Conservation (phyloP, 139 green algal species). For the Tetradesmus lagerheimii region DNA sequence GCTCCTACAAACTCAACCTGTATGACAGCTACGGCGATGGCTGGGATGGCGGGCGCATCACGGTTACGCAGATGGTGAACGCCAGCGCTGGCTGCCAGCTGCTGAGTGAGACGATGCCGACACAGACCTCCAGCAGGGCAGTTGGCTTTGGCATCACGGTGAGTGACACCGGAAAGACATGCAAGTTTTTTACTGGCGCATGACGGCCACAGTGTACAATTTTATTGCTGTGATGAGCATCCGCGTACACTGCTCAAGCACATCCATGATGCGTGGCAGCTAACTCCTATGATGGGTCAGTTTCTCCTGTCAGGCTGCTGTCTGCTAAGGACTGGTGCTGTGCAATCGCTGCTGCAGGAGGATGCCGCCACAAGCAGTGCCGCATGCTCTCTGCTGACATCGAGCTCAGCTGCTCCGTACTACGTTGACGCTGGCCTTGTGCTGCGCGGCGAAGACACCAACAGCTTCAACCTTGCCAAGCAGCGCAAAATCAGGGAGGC, state of each 20-base stretch:
- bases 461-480: conserved; percentile 38
- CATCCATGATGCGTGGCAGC: too few species aligned
- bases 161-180: not conserved
- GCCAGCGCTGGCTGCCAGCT: conserved; percentile 33
- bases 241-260: too few species aligned
- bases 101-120: not conserved
- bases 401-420: not conserved
- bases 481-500: conserved; percentile 50
- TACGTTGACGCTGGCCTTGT: conserved; percentile 27
- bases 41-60: conserved; percentile 38
- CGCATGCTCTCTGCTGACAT: conserved; percentile 2
- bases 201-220: too few species aligned
- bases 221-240: too few species aligned
- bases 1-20: conserved; percentile 45
- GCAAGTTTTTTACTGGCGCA: too few species aligned
- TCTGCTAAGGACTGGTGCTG: not conserved
- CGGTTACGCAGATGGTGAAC: conserved; percentile 22
- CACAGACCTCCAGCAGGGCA: not conserved
- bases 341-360: conserved; percentile 2
- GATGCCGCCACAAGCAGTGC: conserved; percentile 16
- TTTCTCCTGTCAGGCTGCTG: not conserved
- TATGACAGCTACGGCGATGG: conserved; percentile 61
- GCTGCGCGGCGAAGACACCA: not conserved
- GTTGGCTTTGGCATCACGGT: conserved; percentile 8
- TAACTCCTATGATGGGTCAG: too few species aligned